Conservation (phyloP, 306 rosid species). For the Leucaena leucocephala region DNA sequence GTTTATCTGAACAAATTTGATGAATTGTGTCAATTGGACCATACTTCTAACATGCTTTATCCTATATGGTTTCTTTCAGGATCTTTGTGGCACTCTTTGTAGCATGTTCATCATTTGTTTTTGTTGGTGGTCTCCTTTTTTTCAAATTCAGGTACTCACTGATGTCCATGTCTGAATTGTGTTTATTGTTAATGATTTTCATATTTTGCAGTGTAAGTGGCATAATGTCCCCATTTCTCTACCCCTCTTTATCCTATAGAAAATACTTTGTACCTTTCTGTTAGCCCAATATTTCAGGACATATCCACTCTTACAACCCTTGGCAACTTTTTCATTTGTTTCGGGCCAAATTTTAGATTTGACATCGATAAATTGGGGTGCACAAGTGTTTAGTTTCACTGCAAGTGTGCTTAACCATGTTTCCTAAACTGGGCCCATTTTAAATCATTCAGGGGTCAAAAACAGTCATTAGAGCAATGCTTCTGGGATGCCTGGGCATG, state of each 20-base stretch:
- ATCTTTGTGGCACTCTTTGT: conserved; percentile 78
- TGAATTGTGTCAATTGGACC: not conserved
- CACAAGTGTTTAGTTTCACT: conserved; percentile 30
- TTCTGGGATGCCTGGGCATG: conserved; percentile 99
- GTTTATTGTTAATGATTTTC: conserved; percentile 1
- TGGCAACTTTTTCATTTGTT: not conserved
- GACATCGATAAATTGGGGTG: conserved; percentile 11
- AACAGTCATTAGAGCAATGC: conserved; percentile 87
- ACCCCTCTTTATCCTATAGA: not conserved
- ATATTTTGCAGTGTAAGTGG: conserved; percentile 11
- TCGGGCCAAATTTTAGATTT: not conserved
- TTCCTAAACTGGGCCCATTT: conserved; percentile 39
- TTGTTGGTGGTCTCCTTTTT: conserved; percentile 84
- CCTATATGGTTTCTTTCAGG: conserved; percentile 55
- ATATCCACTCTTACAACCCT: not conserved
- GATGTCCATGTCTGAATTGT: conserved; percentile 28
- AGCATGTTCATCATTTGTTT: conserved; percentile 82
- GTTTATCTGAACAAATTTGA: conserved; percentile 1
- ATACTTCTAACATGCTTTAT: conserved; percentile 2
- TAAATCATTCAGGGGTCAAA: conserved; percentile 50
- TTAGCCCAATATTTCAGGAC: not conserved
- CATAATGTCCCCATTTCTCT: not conserved
- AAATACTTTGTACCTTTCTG: not conserved
- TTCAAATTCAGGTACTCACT: conserved; percentile 78
- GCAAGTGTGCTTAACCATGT: conserved; percentile 36